phyloP scores from a whole-genome alignment of 768 basidiomycete genomes.

The Dentipellis fragilis region DNA sequence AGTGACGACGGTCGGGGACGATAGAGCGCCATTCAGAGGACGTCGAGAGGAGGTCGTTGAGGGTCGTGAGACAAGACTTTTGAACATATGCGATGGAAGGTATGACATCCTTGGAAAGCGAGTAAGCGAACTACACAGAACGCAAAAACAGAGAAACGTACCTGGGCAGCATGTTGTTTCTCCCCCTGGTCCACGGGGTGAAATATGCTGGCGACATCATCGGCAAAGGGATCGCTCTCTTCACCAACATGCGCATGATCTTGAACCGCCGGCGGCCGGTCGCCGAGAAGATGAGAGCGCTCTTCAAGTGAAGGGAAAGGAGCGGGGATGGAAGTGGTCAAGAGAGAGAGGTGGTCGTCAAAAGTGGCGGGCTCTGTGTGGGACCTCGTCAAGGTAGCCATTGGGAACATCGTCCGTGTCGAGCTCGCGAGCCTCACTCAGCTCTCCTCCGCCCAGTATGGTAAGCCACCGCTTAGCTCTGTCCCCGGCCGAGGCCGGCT shows the following conservation, averaged over 20 bases:
- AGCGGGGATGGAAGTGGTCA: conserved; percentile 8
- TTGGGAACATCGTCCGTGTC: neutral
- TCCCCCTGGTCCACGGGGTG: neutral
- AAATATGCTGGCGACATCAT: neutral
- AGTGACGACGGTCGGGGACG: conserved; percentile 50
- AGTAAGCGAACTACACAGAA: neutral
- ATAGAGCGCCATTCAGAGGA: conserved; percentile 42
- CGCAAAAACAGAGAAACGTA: neutral
- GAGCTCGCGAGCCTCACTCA: no score
- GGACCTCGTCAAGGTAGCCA: conserved; percentile 13
- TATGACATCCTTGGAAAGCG: conserved; percentile 36
- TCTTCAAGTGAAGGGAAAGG: conserved; percentile 9
- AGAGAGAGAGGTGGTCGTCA: conserved; percentile 1
- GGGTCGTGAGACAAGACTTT: conserved; percentile 62
- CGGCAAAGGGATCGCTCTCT: neutral
- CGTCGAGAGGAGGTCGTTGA: conserved; percentile 56
- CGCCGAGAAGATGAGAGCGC: neutral
- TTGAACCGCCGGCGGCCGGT: neutral
- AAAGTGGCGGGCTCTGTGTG: neutral
- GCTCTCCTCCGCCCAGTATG: no score
- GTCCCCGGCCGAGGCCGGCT: no score
- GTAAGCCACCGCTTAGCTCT: no score
- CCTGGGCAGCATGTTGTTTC: neutral
- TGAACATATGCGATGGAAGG: conserved; percentile 70
- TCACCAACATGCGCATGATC: neutral